phyloP scores from a whole-genome alignment of 345 rosid species.

The Chamaenerion angustifolium region DNA sequence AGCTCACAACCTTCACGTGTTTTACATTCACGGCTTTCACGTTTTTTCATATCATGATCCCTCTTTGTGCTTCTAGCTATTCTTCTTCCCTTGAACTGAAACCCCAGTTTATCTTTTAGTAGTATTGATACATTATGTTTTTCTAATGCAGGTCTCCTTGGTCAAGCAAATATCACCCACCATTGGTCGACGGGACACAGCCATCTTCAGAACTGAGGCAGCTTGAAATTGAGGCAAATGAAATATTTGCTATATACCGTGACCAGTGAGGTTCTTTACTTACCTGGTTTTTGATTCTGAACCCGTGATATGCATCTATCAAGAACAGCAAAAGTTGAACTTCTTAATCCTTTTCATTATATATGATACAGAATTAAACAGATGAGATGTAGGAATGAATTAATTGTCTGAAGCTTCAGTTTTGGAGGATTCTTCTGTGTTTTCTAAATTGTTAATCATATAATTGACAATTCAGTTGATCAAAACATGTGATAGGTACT shows the following conservation, averaged over 20 bases:
- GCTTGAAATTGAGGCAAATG: slow-evolving; percentile 87
- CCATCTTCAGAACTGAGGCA: slow-evolving; percentile 75
- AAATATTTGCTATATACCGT: slow-evolving; percentile 71
- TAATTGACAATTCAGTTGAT: slow-evolving; percentile 17
- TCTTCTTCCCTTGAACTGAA: slow-evolving; percentile 4
- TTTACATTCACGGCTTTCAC: not conserved
- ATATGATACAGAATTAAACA: too few relatives aligned
- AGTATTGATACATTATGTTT: too few relatives aligned
- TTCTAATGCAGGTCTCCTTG: slow-evolving; percentile 65
- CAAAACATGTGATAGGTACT: slow-evolving; percentile 47
- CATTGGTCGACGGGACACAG: slow-evolving; percentile 60
- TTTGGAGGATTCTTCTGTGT: too few relatives aligned
- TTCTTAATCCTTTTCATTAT: too few relatives aligned
- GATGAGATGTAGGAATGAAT: too few relatives aligned
- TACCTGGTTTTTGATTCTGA: slow-evolving; percentile 38
- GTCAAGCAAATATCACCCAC: slow-evolving; percentile 79
- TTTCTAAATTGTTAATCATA: not conserved
- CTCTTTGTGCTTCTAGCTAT: not conserved
- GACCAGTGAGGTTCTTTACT: slow-evolving; percentile 99
- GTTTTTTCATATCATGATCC: not conserved
- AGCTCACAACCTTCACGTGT: too few relatives aligned
- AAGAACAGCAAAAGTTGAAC: too few relatives aligned
- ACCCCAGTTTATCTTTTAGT: too few relatives aligned
- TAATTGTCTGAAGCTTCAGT: too few relatives aligned
- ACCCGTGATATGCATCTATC: not conserved